phyloP scores from a whole-genome alignment of 2,329 filamentous ascomycete species.

The Aspergillus fumigatiaffinis region DNA sequence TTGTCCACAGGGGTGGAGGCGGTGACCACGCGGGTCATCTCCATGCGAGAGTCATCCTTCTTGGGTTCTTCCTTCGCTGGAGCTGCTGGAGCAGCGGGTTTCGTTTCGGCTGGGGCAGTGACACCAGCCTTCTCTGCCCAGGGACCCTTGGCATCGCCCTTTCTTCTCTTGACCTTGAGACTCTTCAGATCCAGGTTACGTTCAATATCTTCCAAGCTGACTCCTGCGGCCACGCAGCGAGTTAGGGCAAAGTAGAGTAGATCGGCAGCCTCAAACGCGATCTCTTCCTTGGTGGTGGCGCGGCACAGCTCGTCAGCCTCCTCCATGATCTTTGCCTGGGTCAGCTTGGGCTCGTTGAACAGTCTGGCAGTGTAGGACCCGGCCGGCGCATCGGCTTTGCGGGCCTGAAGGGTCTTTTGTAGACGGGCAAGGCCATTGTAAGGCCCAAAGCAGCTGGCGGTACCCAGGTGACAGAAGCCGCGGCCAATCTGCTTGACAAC shows the following conservation, averaged over 20 bases:
- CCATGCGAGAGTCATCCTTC: slow-evolving; percentile 61
- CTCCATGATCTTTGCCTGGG: slow-evolving; percentile 96
- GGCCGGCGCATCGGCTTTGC: slow-evolving; percentile 76
- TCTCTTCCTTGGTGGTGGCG: slow-evolving; percentile 73
- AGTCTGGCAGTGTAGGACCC: slow-evolving; percentile 92
- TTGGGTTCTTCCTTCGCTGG: slow-evolving; percentile 36
- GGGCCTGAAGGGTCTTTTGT: slow-evolving; percentile 78
- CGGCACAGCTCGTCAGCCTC: slow-evolving; percentile 94
- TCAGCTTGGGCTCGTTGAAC: slow-evolving; percentile 84
- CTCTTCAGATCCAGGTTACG: slow-evolving; percentile 90
- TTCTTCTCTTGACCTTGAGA: slow-evolving; percentile 88
- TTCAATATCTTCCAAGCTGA: slow-evolving; percentile 84
- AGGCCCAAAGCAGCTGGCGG: slow-evolving; percentile 86
- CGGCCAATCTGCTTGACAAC: slow-evolving; percentile 83
- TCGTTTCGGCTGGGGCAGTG: slow-evolving; percentile 39
- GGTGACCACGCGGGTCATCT: slow-evolving; percentile 76
- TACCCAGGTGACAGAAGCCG: slow-evolving; percentile 90
- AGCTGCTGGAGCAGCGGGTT: slow-evolving; percentile 1
- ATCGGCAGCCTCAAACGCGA: slow-evolving; percentile 93
- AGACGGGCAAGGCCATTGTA: slow-evolving; percentile 76
- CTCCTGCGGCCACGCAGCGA: slow-evolving; percentile 80
- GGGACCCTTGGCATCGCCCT: slow-evolving; percentile 89
- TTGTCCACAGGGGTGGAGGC: slow-evolving; percentile 59
- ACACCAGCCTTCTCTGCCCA: slow-evolving; percentile 84
- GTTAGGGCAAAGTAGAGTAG: slow-evolving; percentile 93